Percentiles rank a stretch among this genome's conserved stretches.
phyloP scores from a whole-genome alignment of 805 yeast genomes.

The Saccharomycopsis schoenii region DNA sequence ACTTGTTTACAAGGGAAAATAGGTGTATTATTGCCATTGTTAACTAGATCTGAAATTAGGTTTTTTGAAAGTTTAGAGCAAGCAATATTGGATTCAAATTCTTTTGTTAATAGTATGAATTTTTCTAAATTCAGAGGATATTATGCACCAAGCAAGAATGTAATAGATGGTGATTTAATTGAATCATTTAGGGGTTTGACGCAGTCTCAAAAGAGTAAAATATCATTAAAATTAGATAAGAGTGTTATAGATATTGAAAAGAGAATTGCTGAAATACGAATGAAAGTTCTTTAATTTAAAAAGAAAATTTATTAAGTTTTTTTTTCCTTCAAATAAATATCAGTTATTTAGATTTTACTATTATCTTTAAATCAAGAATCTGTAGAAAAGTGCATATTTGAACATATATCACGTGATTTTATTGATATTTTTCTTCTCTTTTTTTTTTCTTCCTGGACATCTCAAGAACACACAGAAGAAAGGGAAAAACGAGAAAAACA shows the following conservation, averaged over 20 bases:
- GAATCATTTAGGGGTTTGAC: constrained; percentile 46
- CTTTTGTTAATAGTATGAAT: constrained; percentile 52
- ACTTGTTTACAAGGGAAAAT: constrained; percentile 76
- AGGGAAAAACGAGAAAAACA: neutral
- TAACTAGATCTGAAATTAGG: constrained; percentile 49
- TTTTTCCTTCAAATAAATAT: neutral
- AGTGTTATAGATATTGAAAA: constrained; percentile 34
- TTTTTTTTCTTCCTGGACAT: neutral
- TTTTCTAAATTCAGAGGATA: constrained; percentile 63
- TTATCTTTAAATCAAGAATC: too few relatives aligned
- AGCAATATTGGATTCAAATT: constrained; percentile 18
- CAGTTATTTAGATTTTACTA: neutral
- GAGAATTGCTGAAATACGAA: constrained; percentile 32
- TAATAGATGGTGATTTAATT: constrained; percentile 82
- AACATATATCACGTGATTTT: neutral
- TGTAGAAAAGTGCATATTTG: too few relatives aligned
- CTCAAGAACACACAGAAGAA: neutral
- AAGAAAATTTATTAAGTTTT: neutral
- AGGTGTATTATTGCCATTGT: constrained; percentile 63
- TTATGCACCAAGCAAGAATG: constrained; percentile 67
- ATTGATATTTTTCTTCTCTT: neutral
- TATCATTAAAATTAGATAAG: constrained; percentile 9
- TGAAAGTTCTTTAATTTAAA: neutral
- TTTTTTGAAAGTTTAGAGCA: constrained; percentile 48
- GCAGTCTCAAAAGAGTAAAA: constrained; percentile 27